Evolutionary conservation across 352 stramenopile species (phyloP), one percentile per base, ranked within the genome.

Genomic region (Phytopythium aichiense): DNA sequence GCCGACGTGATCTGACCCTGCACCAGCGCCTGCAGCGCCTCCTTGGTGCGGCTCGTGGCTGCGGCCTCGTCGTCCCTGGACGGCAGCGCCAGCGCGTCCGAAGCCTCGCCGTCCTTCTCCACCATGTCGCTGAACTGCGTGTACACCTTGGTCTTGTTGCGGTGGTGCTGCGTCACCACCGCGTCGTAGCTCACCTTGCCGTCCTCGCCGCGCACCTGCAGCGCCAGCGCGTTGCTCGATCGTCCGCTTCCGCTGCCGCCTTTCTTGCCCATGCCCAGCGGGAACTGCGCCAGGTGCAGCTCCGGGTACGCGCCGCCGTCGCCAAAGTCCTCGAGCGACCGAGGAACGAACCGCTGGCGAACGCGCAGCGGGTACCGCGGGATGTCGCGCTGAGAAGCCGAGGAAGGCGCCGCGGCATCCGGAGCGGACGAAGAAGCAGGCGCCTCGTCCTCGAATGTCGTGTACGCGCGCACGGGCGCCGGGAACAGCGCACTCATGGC

Each of bases 221-320:
- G 83, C 55, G 96, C 91, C 31, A 99, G 84, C 22, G 74, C 81
- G 62, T 82, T 76, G 59, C 61, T 71, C 30, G 63, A 58, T 22
- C 22, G 25, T 1, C 46, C 25, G 2, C 23, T 35, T 3, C 25
- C 25, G 25, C 25, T 30, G 67, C 96, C 87, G 45, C 92, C 88
- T 60, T 91, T 90, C 51, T 92, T 92, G 55, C 97, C 97, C 94
- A 99, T 98, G 68, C 93, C 85, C 2, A 98, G 72, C 11, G 97
- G 97, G 70, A 98, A 99, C 77, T 99, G 96, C 62, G 96, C 94
- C 31, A 99, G 77, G 73, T 99, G 97, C 61, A 99, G 97, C 87
- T 99, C 98, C 0, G 97, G 98, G 72, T 96, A 99, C 53, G 97
- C 97, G 43, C 97, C 98, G 48, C 97, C 97, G 74, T 99, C 97